Evolutionary conservation across 2,329 filamentous ascomycete genomes (phyloP).

Genomic region (Parasarocladium wereldwijsianum): DNA sequence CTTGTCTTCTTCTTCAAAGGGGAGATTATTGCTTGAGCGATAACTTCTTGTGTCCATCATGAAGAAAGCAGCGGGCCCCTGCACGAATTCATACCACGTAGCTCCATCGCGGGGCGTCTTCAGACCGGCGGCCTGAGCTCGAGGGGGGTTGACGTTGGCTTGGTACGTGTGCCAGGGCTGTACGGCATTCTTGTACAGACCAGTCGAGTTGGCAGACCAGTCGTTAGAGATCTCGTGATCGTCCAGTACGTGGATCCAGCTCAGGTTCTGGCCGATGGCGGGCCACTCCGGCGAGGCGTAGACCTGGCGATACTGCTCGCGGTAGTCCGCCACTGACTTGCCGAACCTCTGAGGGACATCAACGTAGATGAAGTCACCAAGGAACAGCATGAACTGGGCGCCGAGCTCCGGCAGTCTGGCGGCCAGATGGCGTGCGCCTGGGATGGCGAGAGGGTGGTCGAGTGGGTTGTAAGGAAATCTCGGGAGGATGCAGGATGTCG

Average conservation of each 20-base stretch:
- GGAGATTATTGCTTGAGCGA: conserved; percentile 50
- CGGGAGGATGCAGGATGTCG: conserved; percentile 83
- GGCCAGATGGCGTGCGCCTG: conserved; percentile 65
- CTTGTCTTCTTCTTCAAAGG: conserved; percentile 50
- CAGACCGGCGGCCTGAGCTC: conserved; percentile 34
- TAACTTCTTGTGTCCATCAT: conserved; percentile 85
- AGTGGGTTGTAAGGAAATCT: conserved; percentile 79
- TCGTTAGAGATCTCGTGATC: conserved; percentile 96
- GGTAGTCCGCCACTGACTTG: conserved; percentile 57
- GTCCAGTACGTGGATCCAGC: conserved; percentile 94
- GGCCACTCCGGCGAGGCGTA: conserved; percentile 92
- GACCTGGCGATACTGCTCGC: conserved; percentile 86
- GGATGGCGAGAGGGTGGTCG: conserved; percentile 70
- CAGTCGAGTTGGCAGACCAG: conserved; percentile 71
- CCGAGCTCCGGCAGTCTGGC: conserved; percentile 55
- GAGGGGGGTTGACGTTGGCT: conserved; percentile 66
- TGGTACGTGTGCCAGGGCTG: conserved; percentile 86
- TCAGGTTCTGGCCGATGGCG: conserved; percentile 59
- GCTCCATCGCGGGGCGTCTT: conserved; percentile 29
- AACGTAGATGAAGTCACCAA: conserved; percentile 80
- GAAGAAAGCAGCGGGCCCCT: conserved; percentile 89
- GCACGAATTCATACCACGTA: conserved; percentile 79
- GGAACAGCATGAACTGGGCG: conserved; percentile 66
- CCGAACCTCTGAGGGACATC: conserved; percentile 79
- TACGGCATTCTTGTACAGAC: conserved; percentile 63